phyloP scores from a whole-genome alignment of 2,329 filamentous ascomycete species.

The Fusarium concolor region DNA sequence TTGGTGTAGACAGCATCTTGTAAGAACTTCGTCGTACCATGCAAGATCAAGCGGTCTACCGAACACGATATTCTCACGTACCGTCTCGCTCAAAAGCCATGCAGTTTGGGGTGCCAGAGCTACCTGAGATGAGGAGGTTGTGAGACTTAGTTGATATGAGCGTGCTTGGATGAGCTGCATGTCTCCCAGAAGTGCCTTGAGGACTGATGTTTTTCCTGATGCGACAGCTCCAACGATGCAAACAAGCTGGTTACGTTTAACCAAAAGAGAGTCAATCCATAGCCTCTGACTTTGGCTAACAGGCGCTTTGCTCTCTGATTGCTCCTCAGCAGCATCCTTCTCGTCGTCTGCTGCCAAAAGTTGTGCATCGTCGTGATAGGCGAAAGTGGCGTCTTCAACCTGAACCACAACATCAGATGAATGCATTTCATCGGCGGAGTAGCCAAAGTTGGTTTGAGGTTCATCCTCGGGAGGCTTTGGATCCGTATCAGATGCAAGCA shows the following conservation, averaged over 20 bases:
- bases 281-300: background rate
- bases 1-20: slow-evolving; percentile 15
- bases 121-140: slow-evolving; percentile 8
- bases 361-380: slow-evolving; percentile 23
- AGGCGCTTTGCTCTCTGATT: background rate
- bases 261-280: background rate
- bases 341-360: background rate
- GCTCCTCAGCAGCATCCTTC: background rate
- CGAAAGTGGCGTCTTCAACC: slow-evolving; percentile 9
- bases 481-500: slow-evolving; percentile 17
- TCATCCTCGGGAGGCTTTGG: fast-evolving
- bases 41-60: slow-evolving; percentile 2
- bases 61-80: slow-evolving; percentile 25
- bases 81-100: slow-evolving; percentile 25
- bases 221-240: slow-evolving; percentile 22
- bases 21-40: slow-evolving; percentile 28
- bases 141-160: background rate
- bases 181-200: slow-evolving; percentile 18
- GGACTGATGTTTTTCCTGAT: slow-evolving; percentile 21
- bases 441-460: background rate
- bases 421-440: fast-evolving
- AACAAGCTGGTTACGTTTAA: slow-evolving; percentile 7
- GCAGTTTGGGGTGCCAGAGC: slow-evolving; percentile 20
- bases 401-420: background rate
- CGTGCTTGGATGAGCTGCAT: slow-evolving; percentile 18